These are phyloP conservation scores for Aspergillus bertholletiae DNA, from an alignment of 495 filamentous ascomycete genomes.

Conservation along the genomic window DNA sequence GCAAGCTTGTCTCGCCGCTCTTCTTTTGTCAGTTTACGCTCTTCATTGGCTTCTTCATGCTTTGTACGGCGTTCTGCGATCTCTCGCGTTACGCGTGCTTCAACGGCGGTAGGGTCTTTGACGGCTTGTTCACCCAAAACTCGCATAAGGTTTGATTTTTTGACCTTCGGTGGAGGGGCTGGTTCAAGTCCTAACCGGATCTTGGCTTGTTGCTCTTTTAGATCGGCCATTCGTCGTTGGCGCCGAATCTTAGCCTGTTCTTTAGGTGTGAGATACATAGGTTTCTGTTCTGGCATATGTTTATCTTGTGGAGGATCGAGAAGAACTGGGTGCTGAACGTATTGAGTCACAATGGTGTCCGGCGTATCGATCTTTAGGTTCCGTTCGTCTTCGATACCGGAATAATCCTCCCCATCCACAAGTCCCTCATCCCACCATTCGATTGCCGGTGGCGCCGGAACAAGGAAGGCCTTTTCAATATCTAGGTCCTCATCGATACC, in stretches of 20 bases:
- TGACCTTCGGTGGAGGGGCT: constrained; percentile 89
- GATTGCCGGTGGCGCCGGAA: constrained; percentile 78
- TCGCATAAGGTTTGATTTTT: constrained; percentile 93
- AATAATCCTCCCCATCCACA: constrained; percentile 69
- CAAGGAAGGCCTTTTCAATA: constrained; percentile 80
- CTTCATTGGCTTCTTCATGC: constrained; percentile 77
- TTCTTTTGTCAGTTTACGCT: constrained; percentile 88
- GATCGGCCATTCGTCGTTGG: constrained; percentile 82
- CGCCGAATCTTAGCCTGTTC: constrained; percentile 90
- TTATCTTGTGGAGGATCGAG: constrained; percentile 89
- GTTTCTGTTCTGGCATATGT: constrained; percentile 71
- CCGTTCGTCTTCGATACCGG: constrained; percentile 57
- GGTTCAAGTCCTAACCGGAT: constrained; percentile 85
- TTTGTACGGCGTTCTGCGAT: constrained; percentile 77
- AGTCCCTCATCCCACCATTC: constrained; percentile 99
- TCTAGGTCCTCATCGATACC: constrained; percentile 89
- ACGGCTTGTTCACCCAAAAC: constrained; percentile 97
- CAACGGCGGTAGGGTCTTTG: constrained; percentile 95
- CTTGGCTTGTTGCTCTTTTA: constrained; percentile 96
- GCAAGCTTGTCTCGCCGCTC: constrained; percentile 82
- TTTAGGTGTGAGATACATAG: constrained; percentile 86
- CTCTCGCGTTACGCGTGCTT: constrained; percentile 86
- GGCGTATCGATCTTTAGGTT: constrained; percentile 70
- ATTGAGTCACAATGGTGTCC: constrained; percentile 82
- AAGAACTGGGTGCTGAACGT: constrained; percentile 91